Evolutionary conservation across 345 rosid genomes (phyloP).

Genomic region (Odontarrhena argentea): DNA sequence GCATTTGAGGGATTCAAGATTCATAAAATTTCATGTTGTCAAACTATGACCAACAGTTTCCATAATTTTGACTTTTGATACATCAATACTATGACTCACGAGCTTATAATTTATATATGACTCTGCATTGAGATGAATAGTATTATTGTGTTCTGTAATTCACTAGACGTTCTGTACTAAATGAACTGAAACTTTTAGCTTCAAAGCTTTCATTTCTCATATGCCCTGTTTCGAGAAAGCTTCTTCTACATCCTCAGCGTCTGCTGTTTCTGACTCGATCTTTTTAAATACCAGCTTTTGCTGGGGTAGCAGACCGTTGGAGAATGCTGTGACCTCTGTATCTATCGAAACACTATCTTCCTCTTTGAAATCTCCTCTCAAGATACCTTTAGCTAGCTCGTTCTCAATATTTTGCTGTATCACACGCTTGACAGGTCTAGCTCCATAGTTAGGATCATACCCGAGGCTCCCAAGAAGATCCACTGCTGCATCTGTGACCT

Average conservation of each 20-base stretch:
- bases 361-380: constrained; percentile 88
- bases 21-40: constrained; percentile 21
- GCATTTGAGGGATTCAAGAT: constrained; percentile 28
- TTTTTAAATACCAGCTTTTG: constrained; percentile 75
- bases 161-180: constrained; percentile 19
- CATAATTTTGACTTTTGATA: constrained; percentile 16
- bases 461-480: constrained; percentile 86
- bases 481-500: constrained; percentile 69
- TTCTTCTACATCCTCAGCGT: constrained; percentile 47
- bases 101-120: constrained; percentile 14
- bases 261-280: constrained; percentile 39
- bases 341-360: constrained; percentile 70
- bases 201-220: constrained; percentile 8
- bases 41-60: constrained; percentile 14
- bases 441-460: constrained; percentile 95
- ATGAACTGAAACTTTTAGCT: neutral
- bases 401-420: constrained; percentile 95
- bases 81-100: constrained; percentile 10
- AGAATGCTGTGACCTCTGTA: constrained; percentile 68
- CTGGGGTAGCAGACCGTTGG: constrained; percentile 83
- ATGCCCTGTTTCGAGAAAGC: constrained; percentile 35
- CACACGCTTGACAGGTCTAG: constrained; percentile 95
- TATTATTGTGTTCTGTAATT: constrained; percentile 13
- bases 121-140: constrained; percentile 20
- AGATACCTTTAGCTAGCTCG: constrained; percentile 93